Base-by-base conservation (phyloP, 208 protist genomes). In the Hexamita inflata region DNA sequence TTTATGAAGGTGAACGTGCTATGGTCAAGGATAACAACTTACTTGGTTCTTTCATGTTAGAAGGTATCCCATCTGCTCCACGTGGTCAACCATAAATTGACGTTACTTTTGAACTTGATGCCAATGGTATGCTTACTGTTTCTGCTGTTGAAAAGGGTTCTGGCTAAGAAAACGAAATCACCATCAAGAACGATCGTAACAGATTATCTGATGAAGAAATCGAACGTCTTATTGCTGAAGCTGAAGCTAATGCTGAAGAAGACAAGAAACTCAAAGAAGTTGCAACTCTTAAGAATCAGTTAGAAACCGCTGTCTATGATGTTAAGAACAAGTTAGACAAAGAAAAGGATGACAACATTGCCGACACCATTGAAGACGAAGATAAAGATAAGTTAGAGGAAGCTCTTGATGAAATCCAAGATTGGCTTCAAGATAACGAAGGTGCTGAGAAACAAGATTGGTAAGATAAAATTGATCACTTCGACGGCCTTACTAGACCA, bases 1-100 rank as follows among this genome's bases (percentile, higher is more conserved):
- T 98, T 19, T 98, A 92, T 79, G 92, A 98, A 86, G 94, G 94
- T 68, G 94, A 98, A 86, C 89, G 93, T 60, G 75, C 89, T 39
- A 92, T 96, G 88, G 96, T 93, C 66, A 94, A 95, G 86, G 92
- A 98, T 86, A 96, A 95, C 86, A 86, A 95, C 76, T 75, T 92
- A 0, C 84, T 98, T 75, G 91, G 94, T 65, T 93, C 93, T 81
- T 98, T 98, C 79, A 92, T 97, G 76, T 85, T 98, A 11, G 88
- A 86, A 73, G 92, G 89, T 75, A 98, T 99, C 67, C 75, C 81
- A 9, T 82, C 84, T 32, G 82, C 81, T 38, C 82, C 84, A 29
- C 79, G 85, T 59, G 86, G 86, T 58, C 49, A 11, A 88, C 90
- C 26, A 29, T 82, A 88, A 67, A 86, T 99, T 80, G 91, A 91